phyloP scores from a whole-genome alignment of 352 stramenopile genomes.

The Pythium graminicola region DNA sequence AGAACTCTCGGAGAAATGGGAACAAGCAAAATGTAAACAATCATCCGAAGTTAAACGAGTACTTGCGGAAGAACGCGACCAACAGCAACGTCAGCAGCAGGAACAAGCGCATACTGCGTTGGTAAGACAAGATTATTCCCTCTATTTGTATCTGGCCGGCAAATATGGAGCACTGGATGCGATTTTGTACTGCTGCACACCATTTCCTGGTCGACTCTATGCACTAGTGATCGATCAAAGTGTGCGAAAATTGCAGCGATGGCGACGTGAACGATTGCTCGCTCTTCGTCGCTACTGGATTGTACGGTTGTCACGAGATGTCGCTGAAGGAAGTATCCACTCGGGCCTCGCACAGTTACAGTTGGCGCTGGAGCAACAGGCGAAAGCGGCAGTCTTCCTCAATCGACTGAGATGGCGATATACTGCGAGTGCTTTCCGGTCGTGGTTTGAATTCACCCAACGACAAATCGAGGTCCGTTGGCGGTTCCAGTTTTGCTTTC shows the following conservation, averaged over 20 bases:
- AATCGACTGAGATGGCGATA: conserved; percentile 10
- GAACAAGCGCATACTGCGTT: conserved; percentile 2
- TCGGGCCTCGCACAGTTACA: conserved; percentile 1
- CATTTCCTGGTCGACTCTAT: conserved; percentile 27
- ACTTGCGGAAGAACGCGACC: not conserved
- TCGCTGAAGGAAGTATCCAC: not conserved
- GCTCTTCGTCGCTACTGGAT: conserved; percentile 18
- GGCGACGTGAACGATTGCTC: conserved; percentile 15
- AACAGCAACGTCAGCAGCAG: conserved; percentile 1
- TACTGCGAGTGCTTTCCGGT: conserved; percentile 11
- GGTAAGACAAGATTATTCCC: conserved; percentile 16
- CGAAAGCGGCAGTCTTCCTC: conserved; percentile 6
- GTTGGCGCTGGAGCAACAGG: conserved; percentile 7
- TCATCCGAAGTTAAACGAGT: not conserved
- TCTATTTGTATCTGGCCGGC: conserved; percentile 24
- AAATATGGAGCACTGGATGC: conserved; percentile 24
- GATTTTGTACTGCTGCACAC: conserved; percentile 25
- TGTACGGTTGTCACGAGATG: not conserved
- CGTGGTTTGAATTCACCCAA: conserved; percentile 19
- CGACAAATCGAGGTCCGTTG: conserved; percentile 20
- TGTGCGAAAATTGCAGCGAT: conserved; percentile 20
- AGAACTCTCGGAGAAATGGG: conserved; percentile 8
- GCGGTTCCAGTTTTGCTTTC: conserved; percentile 15
- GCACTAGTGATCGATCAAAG: conserved; percentile 17
- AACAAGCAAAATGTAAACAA: not conserved